Percentiles rank a stretch among this genome's conserved stretches.
Evolutionary conservation across 2,329 filamentous ascomycete species (phyloP).

Genomic region (Trichoderma breve): DNA sequence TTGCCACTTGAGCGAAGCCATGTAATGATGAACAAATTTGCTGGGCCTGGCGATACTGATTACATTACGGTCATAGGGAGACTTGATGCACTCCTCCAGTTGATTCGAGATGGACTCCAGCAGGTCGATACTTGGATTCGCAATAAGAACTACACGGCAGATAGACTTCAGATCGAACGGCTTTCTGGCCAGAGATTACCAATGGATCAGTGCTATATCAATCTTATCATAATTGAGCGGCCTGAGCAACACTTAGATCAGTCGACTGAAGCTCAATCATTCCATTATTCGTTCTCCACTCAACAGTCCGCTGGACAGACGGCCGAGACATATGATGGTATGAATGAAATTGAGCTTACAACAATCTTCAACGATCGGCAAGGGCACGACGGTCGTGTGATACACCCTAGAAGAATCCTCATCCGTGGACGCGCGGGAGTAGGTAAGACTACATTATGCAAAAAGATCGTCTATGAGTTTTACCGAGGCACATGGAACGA

Average conservation of each 20-base stretch:
- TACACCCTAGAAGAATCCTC: constrained; percentile 32
- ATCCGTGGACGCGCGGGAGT: constrained; percentile 36
- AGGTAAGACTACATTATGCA: constrained; percentile 40
- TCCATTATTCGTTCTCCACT: too few relatives aligned
- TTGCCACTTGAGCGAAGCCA: constrained; percentile 28
- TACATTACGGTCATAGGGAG: constrained; percentile 24
- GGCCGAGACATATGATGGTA: constrained; percentile 25
- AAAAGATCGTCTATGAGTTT: constrained; percentile 39
- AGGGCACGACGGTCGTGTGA: constrained; percentile 14
- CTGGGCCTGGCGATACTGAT: constrained; percentile 19
- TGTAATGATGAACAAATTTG: constrained; percentile 31
- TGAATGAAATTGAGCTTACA: constrained; percentile 27
- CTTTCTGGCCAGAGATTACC: constrained; percentile 34
- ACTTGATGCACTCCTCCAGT: constrained; percentile 22
- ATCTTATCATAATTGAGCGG: constrained; percentile 37
- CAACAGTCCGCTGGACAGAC: constrained; percentile 26
- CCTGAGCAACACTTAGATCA: neutral
- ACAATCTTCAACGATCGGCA: constrained; percentile 31
- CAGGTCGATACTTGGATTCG: constrained; percentile 23
- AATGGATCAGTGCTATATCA: constrained; percentile 41
- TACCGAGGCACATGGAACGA: constrained; percentile 20
- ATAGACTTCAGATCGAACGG: constrained; percentile 33
- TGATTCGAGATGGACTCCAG: constrained; percentile 18
- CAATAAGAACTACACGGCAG: constrained; percentile 25
- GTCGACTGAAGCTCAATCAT: too few relatives aligned